Conservation (phyloP, 371 early-diverging fungal species). For the Rhizoclosmatium hyalinum region DNA sequence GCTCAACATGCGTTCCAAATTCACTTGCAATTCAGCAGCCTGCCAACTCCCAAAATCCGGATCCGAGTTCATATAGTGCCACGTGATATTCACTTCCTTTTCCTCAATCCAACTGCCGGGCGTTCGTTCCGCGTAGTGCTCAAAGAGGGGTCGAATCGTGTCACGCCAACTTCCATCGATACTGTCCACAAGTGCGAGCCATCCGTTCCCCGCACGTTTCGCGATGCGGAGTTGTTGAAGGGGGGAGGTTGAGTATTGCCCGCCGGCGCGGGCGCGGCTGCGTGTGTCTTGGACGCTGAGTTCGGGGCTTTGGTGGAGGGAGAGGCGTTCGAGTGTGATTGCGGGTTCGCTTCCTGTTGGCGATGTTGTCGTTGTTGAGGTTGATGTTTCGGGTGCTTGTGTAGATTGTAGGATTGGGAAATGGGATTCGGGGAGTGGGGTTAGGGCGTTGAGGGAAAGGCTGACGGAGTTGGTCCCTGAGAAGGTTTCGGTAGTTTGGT, state of each 20-base stretch:
- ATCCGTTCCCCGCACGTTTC: conserved; percentile 55
- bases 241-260: neutral
- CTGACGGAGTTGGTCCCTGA: neutral
- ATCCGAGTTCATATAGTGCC: conserved; percentile 66
- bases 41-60: conserved; percentile 83
- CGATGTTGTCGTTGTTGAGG: neutral
- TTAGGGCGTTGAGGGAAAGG: neutral
- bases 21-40: conserved; percentile 91
- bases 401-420: neutral
- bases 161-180: conserved; percentile 89
- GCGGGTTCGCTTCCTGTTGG: conserved; percentile 11
- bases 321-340: conserved; percentile 15
- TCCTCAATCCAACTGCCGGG: conserved; percentile 66
- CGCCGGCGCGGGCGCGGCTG: conserved; percentile 4
- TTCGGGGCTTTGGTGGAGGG: conserved; percentile 19
- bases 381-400: neutral
- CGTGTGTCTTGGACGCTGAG: conserved; percentile 21
- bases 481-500: neutral
- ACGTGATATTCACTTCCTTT: conserved; percentile 64
- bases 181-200: conserved; percentile 82
- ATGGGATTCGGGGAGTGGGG: neutral
- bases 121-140: conserved; percentile 66
- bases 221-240: conserved; percentile 15
- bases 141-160: conserved; percentile 80
- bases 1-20: conserved; percentile 89